Evolutionary conservation across 2,329 filamentous ascomycete species (phyloP).

Genomic region (Escovopsis sp.): DNA sequence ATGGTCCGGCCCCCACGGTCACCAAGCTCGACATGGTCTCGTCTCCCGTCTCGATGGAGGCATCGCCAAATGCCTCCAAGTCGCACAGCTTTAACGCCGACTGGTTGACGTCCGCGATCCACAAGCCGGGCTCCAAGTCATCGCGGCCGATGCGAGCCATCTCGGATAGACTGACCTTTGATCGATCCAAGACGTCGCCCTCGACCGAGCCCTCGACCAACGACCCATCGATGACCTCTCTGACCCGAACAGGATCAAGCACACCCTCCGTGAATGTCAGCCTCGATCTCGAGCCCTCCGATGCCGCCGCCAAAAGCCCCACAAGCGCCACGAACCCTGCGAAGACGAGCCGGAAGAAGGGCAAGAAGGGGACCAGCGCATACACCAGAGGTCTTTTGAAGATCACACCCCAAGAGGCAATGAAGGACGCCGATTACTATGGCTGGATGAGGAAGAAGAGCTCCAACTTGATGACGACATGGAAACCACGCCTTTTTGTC

Average conservation of each 20-base stretch:
- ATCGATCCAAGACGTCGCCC: constrained; percentile 36
- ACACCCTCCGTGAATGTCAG: constrained; percentile 51
- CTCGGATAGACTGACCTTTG: constrained; percentile 56
- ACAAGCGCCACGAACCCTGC: constrained; percentile 32
- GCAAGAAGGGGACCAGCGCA: constrained; percentile 89
- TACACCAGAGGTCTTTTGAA: constrained; percentile 79
- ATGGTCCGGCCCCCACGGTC: constrained; percentile 39
- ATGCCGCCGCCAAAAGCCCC: constrained; percentile 39
- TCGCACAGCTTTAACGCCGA: constrained; percentile 35
- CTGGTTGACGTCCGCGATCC: constrained; percentile 38
- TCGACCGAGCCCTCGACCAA: constrained; percentile 34
- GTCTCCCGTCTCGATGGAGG: constrained; percentile 22
- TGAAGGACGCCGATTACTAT: constrained; percentile 76
- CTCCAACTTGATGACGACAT: constrained; percentile 88
- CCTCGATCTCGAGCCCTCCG: constrained; percentile 66
- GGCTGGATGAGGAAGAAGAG: constrained; percentile 99
- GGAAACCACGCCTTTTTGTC: constrained; percentile 94
- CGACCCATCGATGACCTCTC: constrained; percentile 44
- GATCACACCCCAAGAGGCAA: constrained; percentile 68
- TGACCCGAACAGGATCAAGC: constrained; percentile 63
- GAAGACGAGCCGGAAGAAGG: constrained; percentile 47
- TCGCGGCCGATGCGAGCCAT: constrained; percentile 59
- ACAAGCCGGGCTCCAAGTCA: constrained; percentile 33
- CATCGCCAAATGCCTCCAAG: constrained; percentile 30
- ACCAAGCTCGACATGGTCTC: constrained; percentile 41